Percentiles rank a stretch among this genome's conserved stretches.
These are phyloP conservation scores for Knufia petricola DNA, from an alignment of 2,329 filamentous ascomycete species.

Conservation along the genomic window DNA sequence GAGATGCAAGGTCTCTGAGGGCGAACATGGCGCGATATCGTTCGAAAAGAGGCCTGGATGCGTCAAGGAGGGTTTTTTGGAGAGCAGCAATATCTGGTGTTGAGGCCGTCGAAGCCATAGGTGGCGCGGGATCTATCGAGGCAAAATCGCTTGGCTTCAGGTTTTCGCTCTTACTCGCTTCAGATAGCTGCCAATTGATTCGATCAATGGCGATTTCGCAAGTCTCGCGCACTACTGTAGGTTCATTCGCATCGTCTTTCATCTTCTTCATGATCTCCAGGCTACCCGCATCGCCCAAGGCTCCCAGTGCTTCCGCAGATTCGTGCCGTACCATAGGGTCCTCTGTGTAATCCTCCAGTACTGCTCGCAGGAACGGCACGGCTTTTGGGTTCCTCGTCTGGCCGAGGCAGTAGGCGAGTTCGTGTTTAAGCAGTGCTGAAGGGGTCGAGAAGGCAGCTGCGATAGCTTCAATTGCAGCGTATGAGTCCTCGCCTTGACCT, in stretches of 20 bases:
- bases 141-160: slow-evolving; percentile 83
- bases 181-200: slow-evolving; percentile 84
- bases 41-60: slow-evolving; percentile 69
- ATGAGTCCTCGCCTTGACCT: slow-evolving; percentile 45
- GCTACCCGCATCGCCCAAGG: slow-evolving; percentile 65
- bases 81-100: slow-evolving; percentile 62
- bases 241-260: slow-evolving; percentile 65
- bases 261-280: slow-evolving; percentile 63
- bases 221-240: slow-evolving; percentile 78
- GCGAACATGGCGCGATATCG: slow-evolving; percentile 98
- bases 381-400: slow-evolving; percentile 74
- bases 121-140: slow-evolving; percentile 89
- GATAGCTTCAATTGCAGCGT: slow-evolving; percentile 67
- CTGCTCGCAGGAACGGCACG: slow-evolving; percentile 59
- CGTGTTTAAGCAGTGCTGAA: slow-evolving; percentile 88
- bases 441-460: slow-evolving; percentile 75
- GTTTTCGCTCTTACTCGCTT: slow-evolving; percentile 61
- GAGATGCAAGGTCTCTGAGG: slow-evolving; percentile 86
- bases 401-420: slow-evolving; percentile 91
- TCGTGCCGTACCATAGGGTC: slow-evolving; percentile 95
- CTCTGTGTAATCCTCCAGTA: slow-evolving; percentile 69
- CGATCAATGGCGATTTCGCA: slow-evolving; percentile 94
- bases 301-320: slow-evolving; percentile 87
- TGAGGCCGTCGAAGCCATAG: slow-evolving; percentile 59
- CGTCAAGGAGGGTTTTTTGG: slow-evolving; percentile 68